These are phyloP conservation scores for Boletellus ananas DNA, from an alignment of 768 basidiomycete species.

Conservation along the genomic window DNA sequence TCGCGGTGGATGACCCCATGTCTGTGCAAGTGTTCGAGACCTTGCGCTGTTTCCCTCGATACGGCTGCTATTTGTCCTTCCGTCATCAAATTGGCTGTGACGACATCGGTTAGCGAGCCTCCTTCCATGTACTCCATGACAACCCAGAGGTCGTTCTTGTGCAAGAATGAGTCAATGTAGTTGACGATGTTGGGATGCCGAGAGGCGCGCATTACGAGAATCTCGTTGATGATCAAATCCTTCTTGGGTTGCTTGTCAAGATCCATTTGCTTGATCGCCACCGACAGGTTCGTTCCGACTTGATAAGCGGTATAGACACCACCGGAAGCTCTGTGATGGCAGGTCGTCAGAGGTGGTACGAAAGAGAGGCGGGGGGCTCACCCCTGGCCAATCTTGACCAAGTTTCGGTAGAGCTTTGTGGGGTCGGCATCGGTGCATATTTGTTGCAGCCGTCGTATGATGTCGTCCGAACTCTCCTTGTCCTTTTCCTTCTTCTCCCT, in stretches of 20 bases:
- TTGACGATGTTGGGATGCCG: slow-evolving; percentile 99
- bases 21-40: slow-evolving; percentile 89
- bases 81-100: slow-evolving; percentile 86
- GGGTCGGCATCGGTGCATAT: slow-evolving; percentile 99
- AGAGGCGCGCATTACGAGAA: slow-evolving; percentile 96
- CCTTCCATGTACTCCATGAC: slow-evolving; percentile 99
- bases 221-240: slow-evolving; percentile 99
- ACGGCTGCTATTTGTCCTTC: slow-evolving; percentile 99
- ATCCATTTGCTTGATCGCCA: slow-evolving; percentile 99
- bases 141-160: slow-evolving; percentile 98
- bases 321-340: slow-evolving; percentile 73
- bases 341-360: slow-evolving; percentile 3
- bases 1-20: slow-evolving; percentile 99
- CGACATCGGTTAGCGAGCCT: slow-evolving; percentile 90
- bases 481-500: slow-evolving; percentile 83
- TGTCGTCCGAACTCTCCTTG: slow-evolving; percentile 79
- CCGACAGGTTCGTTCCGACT: slow-evolving; percentile 88
- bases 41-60: slow-evolving; percentile 87
- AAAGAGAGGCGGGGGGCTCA: slow-evolving; percentile 36
- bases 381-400: slow-evolving; percentile 99
- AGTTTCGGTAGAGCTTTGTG: slow-evolving; percentile 84
- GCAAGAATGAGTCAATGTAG: slow-evolving; percentile 96
- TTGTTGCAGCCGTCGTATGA: slow-evolving; percentile 83
- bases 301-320: slow-evolving; percentile 99
- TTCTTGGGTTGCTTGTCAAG: slow-evolving; percentile 99